Evolutionary conservation across 164 flowering plant genomes (phyloP), one percentile per base, ranked within the genome.

Genomic region (Santalum album): DNA sequence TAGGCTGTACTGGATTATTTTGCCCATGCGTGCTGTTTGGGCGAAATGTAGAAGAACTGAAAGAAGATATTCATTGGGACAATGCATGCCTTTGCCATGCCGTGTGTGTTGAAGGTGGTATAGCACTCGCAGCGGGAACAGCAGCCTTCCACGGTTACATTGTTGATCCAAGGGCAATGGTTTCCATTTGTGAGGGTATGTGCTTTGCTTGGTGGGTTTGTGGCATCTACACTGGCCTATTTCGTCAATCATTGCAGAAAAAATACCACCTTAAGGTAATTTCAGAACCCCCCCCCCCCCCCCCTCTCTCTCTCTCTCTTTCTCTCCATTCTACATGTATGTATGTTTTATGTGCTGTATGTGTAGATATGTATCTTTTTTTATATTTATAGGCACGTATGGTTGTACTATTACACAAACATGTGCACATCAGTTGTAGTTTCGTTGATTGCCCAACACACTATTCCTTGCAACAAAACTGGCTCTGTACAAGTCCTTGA

Each of bases 1-100:
- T 60, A 90, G 98, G 95, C 61, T 67, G 77, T 82, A 83, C 77
- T 23, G 96, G 98, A 47, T 64, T 90, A 58, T 80, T 90, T 61
- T 87, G 96, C 65, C 98, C 98, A 4, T 90, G 98, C 68, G 84
- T 90, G 42, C 52, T 90, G 69, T 90, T 87, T 76, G 98, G 98
- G 44, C 84, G 67, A 25, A 90, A 90, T 66, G 74, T 87, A 34
- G 88, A 85, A 60, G 59, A 62, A 25, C 45, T 91, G 74, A 77
- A 80, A 56, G 96, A 87, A 17, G 98, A 91, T 50, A 74, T 77
- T 29, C 76, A 84, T 35, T 86, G 96, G 95, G 72, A 75, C 7
- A 70, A 67, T 55, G 81, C 98, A 20, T 91, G 98, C 54, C 61
- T 86, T 45, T 86, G 84, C 62, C 98, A 91, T 72, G 96, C 91